phyloP scores from a whole-genome alignment of 2,329 filamentous ascomycete genomes.

The Aspergillus pseudotamarii region DNA sequence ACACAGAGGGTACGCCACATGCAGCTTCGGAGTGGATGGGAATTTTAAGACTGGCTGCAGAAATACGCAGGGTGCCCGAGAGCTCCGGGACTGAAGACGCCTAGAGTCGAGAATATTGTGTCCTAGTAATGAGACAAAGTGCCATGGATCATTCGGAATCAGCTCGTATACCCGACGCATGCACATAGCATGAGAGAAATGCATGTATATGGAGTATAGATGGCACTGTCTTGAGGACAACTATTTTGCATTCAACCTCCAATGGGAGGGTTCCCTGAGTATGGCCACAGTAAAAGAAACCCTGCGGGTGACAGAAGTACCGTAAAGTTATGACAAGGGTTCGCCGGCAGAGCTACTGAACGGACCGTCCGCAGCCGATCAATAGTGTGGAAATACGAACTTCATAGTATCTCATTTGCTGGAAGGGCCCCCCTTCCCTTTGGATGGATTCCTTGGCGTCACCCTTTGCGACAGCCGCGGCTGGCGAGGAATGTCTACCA shows the following conservation, averaged over 20 bases:
- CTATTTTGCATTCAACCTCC: background rate
- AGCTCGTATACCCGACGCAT: background rate
- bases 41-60: slow-evolving; percentile 19
- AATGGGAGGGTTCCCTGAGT: background rate
- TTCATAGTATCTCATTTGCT: slow-evolving; percentile 13
- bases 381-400: slow-evolving; percentile 16
- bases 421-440: background rate
- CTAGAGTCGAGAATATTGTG: background rate
- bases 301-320: background rate
- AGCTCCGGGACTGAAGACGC: slow-evolving; percentile 9
- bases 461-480: slow-evolving; percentile 25
- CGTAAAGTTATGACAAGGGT: slow-evolving; percentile 11
- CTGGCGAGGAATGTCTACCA: slow-evolving; percentile 23
- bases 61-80: slow-evolving; percentile 20
- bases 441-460: slow-evolving; percentile 12
- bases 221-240: background rate
- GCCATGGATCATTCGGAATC: background rate
- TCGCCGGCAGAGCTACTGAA: slow-evolving; percentile 21
- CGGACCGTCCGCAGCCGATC: slow-evolving; percentile 24
- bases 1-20: slow-evolving; percentile 1
- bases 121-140: background rate
- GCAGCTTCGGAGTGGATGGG: slow-evolving; percentile 18
- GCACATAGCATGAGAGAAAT: background rate
- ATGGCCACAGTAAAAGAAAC: background rate
- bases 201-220: background rate